These are phyloP conservation scores for Leptosphaerulina australis DNA, from an alignment of 2,329 filamentous ascomycete genomes.

Conservation along the genomic window DNA sequence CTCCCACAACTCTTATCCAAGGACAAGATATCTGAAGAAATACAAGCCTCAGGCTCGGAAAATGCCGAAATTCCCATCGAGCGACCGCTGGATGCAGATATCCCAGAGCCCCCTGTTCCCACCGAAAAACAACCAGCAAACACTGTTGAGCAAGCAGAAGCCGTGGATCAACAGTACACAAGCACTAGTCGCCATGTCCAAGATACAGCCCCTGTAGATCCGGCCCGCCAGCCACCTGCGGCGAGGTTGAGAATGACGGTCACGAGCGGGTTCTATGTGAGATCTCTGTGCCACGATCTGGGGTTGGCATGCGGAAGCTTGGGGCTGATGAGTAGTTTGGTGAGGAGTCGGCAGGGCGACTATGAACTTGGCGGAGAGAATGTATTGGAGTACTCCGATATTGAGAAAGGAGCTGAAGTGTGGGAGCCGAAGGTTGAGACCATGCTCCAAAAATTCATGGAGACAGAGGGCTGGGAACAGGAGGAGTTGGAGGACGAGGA, in stretches of 20 bases:
- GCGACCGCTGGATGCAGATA: conserved; percentile 3
- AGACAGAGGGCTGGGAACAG: conserved; percentile 47
- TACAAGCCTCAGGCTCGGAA: not conserved
- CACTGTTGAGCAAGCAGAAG: conserved; percentile 5
- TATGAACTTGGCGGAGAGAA: conserved; percentile 73
- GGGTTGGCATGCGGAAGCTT: conserved; percentile 81
- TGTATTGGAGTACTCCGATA: conserved; percentile 78
- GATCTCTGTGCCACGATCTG: conserved; percentile 90
- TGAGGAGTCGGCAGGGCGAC: conserved; percentile 79
- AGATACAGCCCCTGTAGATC: conserved; percentile 1
- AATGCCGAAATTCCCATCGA: not conserved
- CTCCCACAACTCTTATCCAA: too few relatives aligned
- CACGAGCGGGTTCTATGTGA: conserved; percentile 94
- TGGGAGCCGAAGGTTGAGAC: conserved; percentile 78
- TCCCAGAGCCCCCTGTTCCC: conserved; percentile 11
- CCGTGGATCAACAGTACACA: not conserved
- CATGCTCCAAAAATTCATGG: conserved; percentile 61
- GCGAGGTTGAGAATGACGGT: conserved; percentile 88
- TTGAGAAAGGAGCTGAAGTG: conserved; percentile 75
- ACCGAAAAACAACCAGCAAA: conserved; percentile 12
- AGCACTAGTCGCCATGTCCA: not conserved
- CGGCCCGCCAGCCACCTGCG: conserved; percentile 61
- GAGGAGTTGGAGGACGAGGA: conserved; percentile 41
- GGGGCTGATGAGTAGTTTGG: conserved; percentile 83
- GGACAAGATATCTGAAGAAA: not conserved